Base-by-base conservation (phyloP, 2,329 filamentous ascomycete species). In the Neonectria neomacrospora region DNA sequence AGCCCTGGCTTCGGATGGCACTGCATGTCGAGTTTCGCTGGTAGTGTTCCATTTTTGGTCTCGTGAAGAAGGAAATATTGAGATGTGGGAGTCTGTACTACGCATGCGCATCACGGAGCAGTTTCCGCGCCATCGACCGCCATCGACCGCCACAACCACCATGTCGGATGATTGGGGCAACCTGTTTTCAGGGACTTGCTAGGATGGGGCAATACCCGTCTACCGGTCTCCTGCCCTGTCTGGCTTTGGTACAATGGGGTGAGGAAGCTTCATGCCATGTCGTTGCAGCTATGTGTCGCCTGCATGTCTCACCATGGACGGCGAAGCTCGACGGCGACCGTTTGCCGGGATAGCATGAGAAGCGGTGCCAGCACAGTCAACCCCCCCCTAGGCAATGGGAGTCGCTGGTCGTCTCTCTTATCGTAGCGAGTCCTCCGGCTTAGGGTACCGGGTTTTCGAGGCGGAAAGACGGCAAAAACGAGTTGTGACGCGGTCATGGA, bases 131-230 rank as follows among this genome's bases (percentile, higher is more conserved):
- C 61, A 63, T 68, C 56, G 44, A 63, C 51, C 64, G 66, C 66
- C 61, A 63, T 68, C 56, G 44, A 63, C 51, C 61, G 64, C 64
- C 66, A 67, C 66, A 67, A 53, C 66, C 61, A 67, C 51, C 41
- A 41, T 53, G 58, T 67, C 64, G 61, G 66, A 65, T 65, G 65
- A 63, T 63, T 39, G 55, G 55, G 58, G 61, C 58, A 65, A 63
- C 61, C 50, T 50, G 44, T 58, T 50, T 62, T 47, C 54, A 58
- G 64, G 60, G 56, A 57, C 57, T 51, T 23, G 44, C 42, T 48
- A n/a, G 34, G 56, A 61, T 41, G 54, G 63, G 52, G 41, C 41
- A 22, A 54, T 48, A 16, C 55, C 58, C 22, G 28, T 30, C 9
- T 20, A 32, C 37, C 37, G 11, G n/a, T 61, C 39, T 41, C 37